Evolutionary conservation across 352 stramenopile species (phyloP).

Genomic region (Peronospora farinosa): DNA sequence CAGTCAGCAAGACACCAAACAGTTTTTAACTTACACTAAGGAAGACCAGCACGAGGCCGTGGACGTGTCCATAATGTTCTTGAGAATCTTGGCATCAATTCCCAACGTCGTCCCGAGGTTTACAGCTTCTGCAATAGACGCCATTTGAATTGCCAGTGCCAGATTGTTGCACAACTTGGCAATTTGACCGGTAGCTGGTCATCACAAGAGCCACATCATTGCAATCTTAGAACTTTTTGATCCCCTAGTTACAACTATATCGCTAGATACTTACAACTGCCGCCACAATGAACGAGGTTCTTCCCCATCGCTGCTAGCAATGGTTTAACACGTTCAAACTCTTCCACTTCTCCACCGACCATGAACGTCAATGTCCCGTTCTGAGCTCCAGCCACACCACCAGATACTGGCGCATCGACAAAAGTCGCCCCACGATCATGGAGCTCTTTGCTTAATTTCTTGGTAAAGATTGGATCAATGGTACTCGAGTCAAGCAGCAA

Average conservation of each 20-base stretch:
- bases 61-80: slow-evolving; percentile 94
- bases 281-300: slow-evolving; percentile 91
- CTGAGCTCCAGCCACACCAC: slow-evolving; percentile 92
- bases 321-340: slow-evolving; percentile 70
- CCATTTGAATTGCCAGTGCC: slow-evolving; percentile 95
- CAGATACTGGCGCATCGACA: slow-evolving; percentile 95
- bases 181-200: slow-evolving; percentile 63
- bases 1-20: neutral
- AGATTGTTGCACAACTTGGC: slow-evolving; percentile 99
- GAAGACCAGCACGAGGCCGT: slow-evolving; percentile 95
- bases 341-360: slow-evolving; percentile 72
- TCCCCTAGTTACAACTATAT: neutral
- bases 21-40: slow-evolving; percentile 71
- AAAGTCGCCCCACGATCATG: slow-evolving; percentile 59
- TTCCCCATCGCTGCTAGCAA: slow-evolving; percentile 91
- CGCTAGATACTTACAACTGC: slow-evolving; percentile 67
- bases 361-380: slow-evolving; percentile 98
- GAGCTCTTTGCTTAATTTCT: slow-evolving; percentile 70
- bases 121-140: slow-evolving; percentile 93
- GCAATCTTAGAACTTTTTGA: neutral
- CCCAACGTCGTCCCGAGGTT: slow-evolving; percentile 93
- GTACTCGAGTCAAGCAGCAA: slow-evolving; percentile 94
- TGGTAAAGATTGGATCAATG: slow-evolving; percentile 90
- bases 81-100: slow-evolving; percentile 91
- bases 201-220: slow-evolving; percentile 2